A percentile compares a stretch with the other conserved stretches of the same genome.
phyloP scores from a whole-genome alignment of 345 rosid genomes.

The Salix suchowensis region DNA sequence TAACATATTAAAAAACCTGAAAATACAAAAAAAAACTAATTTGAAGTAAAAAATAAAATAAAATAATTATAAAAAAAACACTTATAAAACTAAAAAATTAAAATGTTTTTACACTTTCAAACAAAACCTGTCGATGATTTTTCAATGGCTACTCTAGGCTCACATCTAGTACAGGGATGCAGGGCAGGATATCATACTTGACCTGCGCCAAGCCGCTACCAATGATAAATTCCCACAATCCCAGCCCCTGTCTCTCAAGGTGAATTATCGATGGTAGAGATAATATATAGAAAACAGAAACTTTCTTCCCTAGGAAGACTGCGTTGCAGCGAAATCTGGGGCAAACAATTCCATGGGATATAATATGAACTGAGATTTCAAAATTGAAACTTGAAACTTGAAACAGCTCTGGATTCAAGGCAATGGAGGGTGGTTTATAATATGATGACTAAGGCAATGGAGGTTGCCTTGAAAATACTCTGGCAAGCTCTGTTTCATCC shows the following conservation, averaged over 20 bases:
- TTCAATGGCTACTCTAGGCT: no score
- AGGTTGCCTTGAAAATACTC: slow-evolving; percentile 51
- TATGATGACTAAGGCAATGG: no score
- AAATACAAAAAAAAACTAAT: no score
- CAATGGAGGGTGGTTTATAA: background rate
- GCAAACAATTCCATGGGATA: background rate
- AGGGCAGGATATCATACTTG: background rate
- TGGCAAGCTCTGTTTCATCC: slow-evolving; percentile 69
- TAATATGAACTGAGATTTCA: background rate
- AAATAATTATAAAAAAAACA: no score
- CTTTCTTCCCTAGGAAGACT: background rate
- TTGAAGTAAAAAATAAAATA: no score
- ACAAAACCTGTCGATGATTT: background rate
- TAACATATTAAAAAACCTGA: no score
- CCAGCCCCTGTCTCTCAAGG: background rate
- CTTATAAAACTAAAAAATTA: no score
- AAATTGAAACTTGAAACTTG: background rate
- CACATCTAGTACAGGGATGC: no score
- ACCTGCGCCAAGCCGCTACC: background rate
- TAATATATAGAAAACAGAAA: background rate
- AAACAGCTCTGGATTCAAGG: background rate
- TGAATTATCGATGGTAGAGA: background rate
- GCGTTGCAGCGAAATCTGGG: background rate
- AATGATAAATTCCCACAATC: background rate
- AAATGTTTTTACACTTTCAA: no score